Percentiles rank a stretch among this genome's conserved stretches.
Evolutionary conservation across 306 rosid genomes (phyloP).

Genomic region (Inga oerstediana): DNA sequence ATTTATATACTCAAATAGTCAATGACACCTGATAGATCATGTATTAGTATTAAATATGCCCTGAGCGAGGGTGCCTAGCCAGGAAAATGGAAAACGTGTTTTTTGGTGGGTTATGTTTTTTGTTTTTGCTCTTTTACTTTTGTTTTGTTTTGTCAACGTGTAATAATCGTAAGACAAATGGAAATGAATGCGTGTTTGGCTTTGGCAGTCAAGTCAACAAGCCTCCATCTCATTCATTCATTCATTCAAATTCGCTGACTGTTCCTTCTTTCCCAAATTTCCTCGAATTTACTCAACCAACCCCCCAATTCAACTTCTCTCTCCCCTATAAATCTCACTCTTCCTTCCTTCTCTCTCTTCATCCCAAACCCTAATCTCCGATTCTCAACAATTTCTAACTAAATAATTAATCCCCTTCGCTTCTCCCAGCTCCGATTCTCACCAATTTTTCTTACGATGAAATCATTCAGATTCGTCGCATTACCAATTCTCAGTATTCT

Average conservation of each 20-base stretch:
- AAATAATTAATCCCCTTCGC: too few relatives aligned
- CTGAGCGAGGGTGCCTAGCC: neutral
- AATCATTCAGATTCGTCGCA: conserved; percentile 20
- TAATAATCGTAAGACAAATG: neutral
- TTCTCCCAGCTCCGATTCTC: neutral
- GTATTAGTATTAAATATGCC: too few relatives aligned
- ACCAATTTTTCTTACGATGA: conserved; percentile 25
- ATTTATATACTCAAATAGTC: too few relatives aligned
- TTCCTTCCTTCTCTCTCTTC: neutral
- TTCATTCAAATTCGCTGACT: neutral
- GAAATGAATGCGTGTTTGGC: neutral
- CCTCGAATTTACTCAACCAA: neutral
- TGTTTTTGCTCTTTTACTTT: too few relatives aligned
- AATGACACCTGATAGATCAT: too few relatives aligned
- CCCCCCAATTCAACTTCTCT: neutral
- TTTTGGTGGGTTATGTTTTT: too few relatives aligned
- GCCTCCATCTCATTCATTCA: neutral
- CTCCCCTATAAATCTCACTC: conserved; percentile 29
- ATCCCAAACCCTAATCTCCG: neutral
- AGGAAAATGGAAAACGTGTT: neutral
- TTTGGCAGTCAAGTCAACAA: neutral
- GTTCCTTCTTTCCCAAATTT: neutral
- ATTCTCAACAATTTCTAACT: too few relatives aligned
- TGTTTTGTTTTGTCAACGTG: neutral
- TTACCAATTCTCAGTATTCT: conserved; percentile 43